Evolutionary conservation across 805 yeast species (phyloP).

Genomic region (Candida maesae): DNA sequence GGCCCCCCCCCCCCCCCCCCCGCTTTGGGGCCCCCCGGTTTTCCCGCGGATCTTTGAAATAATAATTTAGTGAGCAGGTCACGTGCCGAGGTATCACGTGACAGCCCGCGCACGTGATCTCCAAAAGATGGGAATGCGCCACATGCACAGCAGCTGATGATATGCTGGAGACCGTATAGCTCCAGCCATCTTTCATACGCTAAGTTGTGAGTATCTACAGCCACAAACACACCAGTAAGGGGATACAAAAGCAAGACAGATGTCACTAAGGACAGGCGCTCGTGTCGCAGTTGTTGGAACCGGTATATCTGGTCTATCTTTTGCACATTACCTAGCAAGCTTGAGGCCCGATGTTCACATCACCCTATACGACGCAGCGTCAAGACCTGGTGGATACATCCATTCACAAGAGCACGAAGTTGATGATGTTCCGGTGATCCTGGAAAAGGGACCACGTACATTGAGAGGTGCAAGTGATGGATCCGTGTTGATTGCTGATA

Average conservation of each 20-base stretch:
- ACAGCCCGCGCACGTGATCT: too few species aligned
- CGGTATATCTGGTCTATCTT: conserved; percentile 83
- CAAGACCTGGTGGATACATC: conserved; percentile 78
- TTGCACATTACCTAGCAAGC: conserved; percentile 60
- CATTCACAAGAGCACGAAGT: conserved; percentile 42
- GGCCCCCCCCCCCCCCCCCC: too few species aligned
- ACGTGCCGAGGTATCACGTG: too few species aligned
- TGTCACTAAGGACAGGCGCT: conserved; percentile 26
- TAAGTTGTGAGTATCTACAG: too few species aligned
- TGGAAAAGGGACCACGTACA: conserved; percentile 92
- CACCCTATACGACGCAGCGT: conserved; percentile 53
- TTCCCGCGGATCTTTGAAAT: too few species aligned
- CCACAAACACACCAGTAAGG: too few species aligned
- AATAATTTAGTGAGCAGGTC: too few species aligned
- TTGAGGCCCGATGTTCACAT: conserved; percentile 76
- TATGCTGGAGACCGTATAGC: too few species aligned
- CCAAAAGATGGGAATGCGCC: too few species aligned
- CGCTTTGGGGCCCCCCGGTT: too few species aligned
- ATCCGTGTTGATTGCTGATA: conserved; percentile 61
- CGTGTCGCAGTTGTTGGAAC: conserved; percentile 76
- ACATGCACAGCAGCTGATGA: too few species aligned
- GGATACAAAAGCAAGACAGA: neutral
- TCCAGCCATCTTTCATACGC: too few species aligned
- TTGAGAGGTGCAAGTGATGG: conserved; percentile 82
- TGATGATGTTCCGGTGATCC: conserved; percentile 25